phyloP scores from a whole-genome alignment of 1,139 yeast species.

The Diutina catenulata region DNA sequence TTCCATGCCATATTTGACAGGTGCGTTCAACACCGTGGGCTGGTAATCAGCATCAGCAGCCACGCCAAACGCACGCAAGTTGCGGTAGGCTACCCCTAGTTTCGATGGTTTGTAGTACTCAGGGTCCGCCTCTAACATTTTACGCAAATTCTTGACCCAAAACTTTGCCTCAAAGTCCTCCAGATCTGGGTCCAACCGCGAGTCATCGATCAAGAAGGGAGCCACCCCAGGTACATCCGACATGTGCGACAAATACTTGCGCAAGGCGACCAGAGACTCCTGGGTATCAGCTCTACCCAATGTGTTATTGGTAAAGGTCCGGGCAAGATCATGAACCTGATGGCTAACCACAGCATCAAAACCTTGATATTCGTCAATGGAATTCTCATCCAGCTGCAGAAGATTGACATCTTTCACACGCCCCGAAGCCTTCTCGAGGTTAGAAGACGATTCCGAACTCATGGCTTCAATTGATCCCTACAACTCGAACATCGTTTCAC shows the following conservation, averaged over 20 bases:
- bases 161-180: constrained; percentile 50
- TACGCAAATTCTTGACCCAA: constrained; percentile 66
- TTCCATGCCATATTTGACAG: constrained; percentile 9
- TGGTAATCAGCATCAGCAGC: constrained; percentile 77
- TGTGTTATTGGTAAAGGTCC: constrained; percentile 27
- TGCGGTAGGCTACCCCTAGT: constrained; percentile 57
- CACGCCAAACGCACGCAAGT: constrained; percentile 61
- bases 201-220: constrained; percentile 3
- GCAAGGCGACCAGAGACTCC: neutral
- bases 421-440: too few relatives aligned
- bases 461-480: too few relatives aligned
- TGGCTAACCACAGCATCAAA: constrained; percentile 15
- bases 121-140: constrained; percentile 42
- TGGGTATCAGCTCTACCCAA: neutral
- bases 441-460: too few relatives aligned
- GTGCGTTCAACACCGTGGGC: constrained; percentile 50
- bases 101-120: constrained; percentile 53
- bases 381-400: neutral
- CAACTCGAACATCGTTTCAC: too few relatives aligned
- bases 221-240: neutral
- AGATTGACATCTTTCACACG: too few relatives aligned
- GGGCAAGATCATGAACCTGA: constrained; percentile 49
- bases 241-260: constrained; percentile 10
- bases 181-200: constrained; percentile 23
- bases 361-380: constrained; percentile 21